Conservation (phyloP, 257 asterid species). For the Plantago elongata region DNA sequence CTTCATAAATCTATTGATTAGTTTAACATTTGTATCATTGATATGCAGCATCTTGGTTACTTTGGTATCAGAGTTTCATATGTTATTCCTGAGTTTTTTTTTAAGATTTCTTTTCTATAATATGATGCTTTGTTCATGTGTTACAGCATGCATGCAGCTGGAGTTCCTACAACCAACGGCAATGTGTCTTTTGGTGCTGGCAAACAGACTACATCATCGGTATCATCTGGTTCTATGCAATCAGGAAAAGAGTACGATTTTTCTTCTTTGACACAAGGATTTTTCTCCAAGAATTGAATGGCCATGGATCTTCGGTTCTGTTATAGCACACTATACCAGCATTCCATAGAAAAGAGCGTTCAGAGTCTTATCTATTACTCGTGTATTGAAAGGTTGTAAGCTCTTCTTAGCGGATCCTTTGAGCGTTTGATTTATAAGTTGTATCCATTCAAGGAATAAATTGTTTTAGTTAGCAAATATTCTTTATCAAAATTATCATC, state of each 20-base stretch:
- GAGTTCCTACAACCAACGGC: conserved; percentile 54
- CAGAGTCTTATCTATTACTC: conserved; percentile 24
- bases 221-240: conserved; percentile 46
- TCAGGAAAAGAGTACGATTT: conserved; percentile 75
- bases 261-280: conserved; percentile 87
- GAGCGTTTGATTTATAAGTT: conserved; percentile 33
- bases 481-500: conserved; percentile 15
- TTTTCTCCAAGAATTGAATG: conserved; percentile 64
- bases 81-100: neutral
- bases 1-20: neutral
- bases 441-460: conserved; percentile 32
- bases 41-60: too few relatives aligned
- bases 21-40: neutral
- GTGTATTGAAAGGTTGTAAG: conserved; percentile 43
- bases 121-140: conserved; percentile 8
- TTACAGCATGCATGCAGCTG: conserved; percentile 51
- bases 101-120: neutral
- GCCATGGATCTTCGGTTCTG: conserved; percentile 18
- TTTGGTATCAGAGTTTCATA: neutral
- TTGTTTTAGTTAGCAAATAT: conserved; percentile 31
- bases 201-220: conserved; percentile 37
- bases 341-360: conserved; percentile 26
- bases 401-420: conserved; percentile 36
- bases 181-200: conserved; percentile 34
- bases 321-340: conserved; percentile 22